These are phyloP conservation scores for Ceratonia siliqua DNA, from an alignment of 306 rosid genomes.

Conservation along the genomic window DNA sequence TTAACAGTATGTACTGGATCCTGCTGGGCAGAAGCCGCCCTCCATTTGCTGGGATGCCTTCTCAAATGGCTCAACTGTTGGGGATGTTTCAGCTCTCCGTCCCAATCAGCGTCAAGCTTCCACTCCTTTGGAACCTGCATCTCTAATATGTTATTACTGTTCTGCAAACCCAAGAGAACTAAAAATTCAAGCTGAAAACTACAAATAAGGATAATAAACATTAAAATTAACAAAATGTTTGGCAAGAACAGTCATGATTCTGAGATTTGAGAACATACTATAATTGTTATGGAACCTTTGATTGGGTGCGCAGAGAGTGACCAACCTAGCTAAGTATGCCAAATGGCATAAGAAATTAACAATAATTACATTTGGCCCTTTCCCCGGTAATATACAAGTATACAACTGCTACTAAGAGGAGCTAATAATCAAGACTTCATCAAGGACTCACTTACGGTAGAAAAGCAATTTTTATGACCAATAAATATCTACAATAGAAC, in stretches of 20 bases:
- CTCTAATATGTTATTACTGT: background rate
- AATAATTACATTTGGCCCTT: background rate
- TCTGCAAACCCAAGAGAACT: background rate
- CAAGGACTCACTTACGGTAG: background rate
- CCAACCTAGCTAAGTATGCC: background rate
- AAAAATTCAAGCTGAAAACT: background rate
- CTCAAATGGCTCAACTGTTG: conserved; percentile 24
- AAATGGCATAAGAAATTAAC: background rate
- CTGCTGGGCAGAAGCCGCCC: conserved; percentile 59
- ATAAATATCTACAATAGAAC: background rate
- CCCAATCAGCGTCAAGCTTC: conserved; percentile 29
- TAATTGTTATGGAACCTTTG: background rate
- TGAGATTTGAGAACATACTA: background rate
- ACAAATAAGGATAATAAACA: background rate
- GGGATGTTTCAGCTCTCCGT: background rate
- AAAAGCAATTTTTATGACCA: background rate
- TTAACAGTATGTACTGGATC: conserved; percentile 84
- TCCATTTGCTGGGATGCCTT: conserved; percentile 36
- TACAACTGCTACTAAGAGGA: too few relatives aligned
- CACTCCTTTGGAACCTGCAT: conserved; percentile 29
- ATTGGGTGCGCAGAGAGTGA: background rate
- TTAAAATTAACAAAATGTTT: background rate
- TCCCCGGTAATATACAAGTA: too few relatives aligned
- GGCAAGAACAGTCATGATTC: background rate
- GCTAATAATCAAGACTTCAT: too few relatives aligned